These are phyloP conservation scores for Pseudogymnoascus sp. DNA, from an alignment of 2,329 filamentous ascomycete species.

Conservation along the genomic window DNA sequence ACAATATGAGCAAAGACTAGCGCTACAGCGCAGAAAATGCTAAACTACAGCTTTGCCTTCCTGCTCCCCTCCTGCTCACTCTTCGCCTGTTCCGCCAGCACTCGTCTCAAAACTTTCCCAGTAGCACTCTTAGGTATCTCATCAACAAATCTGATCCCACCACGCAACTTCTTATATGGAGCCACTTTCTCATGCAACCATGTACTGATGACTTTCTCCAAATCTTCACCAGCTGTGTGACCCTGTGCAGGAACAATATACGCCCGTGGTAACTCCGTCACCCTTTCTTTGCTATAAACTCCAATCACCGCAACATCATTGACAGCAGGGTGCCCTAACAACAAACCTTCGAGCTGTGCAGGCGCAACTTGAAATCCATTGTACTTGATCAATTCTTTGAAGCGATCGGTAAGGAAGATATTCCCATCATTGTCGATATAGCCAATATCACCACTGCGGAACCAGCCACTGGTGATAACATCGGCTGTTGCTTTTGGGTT, in stretches of 20 bases:
- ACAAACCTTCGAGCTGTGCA: constrained; percentile 38
- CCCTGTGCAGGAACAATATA: constrained; percentile 31
- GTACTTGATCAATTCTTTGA: constrained; percentile 40
- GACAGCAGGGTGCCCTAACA: constrained; percentile 34
- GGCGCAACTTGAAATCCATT: constrained; percentile 44
- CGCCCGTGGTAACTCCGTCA: constrained; percentile 35
- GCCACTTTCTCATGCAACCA: constrained; percentile 25
- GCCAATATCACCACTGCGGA: constrained; percentile 34
- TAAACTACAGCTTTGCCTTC: too few relatives aligned
- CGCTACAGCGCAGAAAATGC: too few relatives aligned
- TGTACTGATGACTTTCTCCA: constrained; percentile 28
- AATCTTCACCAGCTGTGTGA: constrained; percentile 20
- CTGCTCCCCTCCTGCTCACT: too few relatives aligned
- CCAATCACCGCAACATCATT: constrained; percentile 40
- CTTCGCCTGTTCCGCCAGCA: constrained; percentile 23
- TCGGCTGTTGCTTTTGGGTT: constrained; percentile 27
- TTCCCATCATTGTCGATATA: constrained; percentile 33
- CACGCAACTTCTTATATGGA: constrained; percentile 29
- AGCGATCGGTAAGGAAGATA: constrained; percentile 26
- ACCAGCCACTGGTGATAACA: constrained; percentile 27
- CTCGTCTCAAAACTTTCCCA: constrained; percentile 31
- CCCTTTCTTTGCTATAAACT: constrained; percentile 25
- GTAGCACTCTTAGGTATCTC: constrained; percentile 32
- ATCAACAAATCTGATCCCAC: constrained; percentile 30
- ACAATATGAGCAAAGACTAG: too few relatives aligned